Evolutionary conservation across 352 stramenopile genomes (phyloP).

Genomic region (Phytopythium ostracodes): DNA sequence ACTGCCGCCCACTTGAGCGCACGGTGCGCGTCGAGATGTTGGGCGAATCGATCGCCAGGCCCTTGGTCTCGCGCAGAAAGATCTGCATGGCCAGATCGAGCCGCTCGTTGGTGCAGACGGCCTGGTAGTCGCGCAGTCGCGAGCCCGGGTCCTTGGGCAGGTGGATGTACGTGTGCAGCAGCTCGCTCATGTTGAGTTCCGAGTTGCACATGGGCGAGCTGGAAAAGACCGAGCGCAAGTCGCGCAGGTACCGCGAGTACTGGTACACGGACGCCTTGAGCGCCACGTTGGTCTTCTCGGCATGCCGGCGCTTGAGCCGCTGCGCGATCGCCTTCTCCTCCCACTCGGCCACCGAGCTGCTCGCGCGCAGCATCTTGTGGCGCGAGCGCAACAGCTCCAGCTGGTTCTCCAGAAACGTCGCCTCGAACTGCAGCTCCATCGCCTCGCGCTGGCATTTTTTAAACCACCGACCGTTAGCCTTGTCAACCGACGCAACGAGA

Average conservation of each 20-base stretch:
- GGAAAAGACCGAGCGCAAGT: constrained; percentile 21
- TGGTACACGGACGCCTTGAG: constrained; percentile 24
- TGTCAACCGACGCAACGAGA: background rate
- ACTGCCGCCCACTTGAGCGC: constrained; percentile 12
- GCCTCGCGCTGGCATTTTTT: constrained; percentile 16
- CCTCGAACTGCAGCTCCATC: constrained; percentile 34
- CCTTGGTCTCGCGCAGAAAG: constrained; percentile 18
- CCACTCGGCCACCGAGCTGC: constrained; percentile 26
- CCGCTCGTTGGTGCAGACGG: constrained; percentile 21
- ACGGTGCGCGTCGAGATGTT: constrained; percentile 20
- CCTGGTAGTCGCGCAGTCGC: constrained; percentile 16
- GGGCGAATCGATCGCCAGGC: constrained; percentile 12
- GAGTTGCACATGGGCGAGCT: constrained; percentile 2
- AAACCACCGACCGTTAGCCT: background rate
- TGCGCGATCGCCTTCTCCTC: constrained; percentile 40
- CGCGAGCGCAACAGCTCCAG: constrained; percentile 28
- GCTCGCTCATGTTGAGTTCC: constrained; percentile 26
- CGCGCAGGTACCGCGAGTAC: constrained; percentile 20
- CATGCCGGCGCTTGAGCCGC: constrained; percentile 31
- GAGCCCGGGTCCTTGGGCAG: constrained; percentile 13
- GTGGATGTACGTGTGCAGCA: constrained; percentile 23
- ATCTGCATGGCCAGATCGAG: constrained; percentile 25
- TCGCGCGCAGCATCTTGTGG: constrained; percentile 29
- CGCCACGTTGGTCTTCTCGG: constrained; percentile 21
- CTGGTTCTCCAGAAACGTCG: constrained; percentile 32